Conservation (phyloP, 176 grass and related monocot species). For the Ensete ventricosum region DNA sequence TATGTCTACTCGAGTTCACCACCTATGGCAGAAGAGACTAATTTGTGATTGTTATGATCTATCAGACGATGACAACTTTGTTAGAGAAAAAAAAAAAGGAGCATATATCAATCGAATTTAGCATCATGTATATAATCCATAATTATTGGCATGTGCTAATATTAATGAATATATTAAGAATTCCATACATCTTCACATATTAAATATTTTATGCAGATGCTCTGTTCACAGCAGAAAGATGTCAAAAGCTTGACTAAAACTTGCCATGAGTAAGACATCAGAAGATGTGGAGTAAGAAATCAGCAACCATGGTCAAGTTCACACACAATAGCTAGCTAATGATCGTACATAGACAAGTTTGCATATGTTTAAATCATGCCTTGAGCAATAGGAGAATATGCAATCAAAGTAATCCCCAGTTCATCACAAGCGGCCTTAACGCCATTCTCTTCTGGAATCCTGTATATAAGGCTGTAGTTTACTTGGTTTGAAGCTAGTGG, state of each 20-base stretch:
- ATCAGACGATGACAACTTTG: too few species aligned
- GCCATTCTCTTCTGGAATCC: constrained; percentile 53
- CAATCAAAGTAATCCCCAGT: constrained; percentile 64
- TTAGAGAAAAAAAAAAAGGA: too few species aligned
- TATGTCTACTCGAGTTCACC: too few species aligned
- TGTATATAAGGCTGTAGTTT: constrained; percentile 70
- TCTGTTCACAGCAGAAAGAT: neutral
- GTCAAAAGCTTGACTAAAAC: neutral
- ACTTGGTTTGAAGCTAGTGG: constrained; percentile 71
- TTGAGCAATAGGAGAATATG: constrained; percentile 71
- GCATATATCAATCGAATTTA: too few species aligned
- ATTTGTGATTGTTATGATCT: too few species aligned
- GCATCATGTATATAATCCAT: too few species aligned
- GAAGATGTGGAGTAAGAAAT: neutral
- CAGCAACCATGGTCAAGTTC: neutral
- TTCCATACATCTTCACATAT: too few species aligned
- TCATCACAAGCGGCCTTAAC: constrained; percentile 65
- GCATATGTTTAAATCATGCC: constrained; percentile 14
- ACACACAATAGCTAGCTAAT: neutral
- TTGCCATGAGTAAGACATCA: neutral
- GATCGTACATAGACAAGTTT: neutral
- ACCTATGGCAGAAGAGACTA: too few species aligned
- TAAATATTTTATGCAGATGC: too few species aligned
- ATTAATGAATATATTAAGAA: too few species aligned
- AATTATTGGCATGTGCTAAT: too few species aligned